Conservation (phyloP, 2,329 filamentous ascomycete species). For the Verticillium klebahnii region DNA sequence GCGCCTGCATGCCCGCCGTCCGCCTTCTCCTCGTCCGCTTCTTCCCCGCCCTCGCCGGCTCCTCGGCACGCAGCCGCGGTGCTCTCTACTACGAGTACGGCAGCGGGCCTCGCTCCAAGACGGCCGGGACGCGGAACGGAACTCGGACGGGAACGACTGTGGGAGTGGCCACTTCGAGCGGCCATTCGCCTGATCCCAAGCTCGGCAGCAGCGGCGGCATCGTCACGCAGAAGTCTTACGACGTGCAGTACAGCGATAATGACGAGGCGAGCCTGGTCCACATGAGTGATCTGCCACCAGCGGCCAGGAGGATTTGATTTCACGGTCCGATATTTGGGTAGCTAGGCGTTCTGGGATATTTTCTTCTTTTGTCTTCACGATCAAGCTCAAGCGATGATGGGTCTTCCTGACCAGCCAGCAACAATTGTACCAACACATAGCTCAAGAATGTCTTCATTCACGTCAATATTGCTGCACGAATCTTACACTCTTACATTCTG, state of each 20-base stretch:
- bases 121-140: background rate
- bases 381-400: background rate
- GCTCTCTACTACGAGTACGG: slow-evolving; percentile 9
- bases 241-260: slow-evolving; percentile 24
- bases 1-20: slow-evolving; percentile 26
- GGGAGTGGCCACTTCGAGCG: background rate
- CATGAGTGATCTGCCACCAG: slow-evolving; percentile 17
- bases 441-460: background rate
- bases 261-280: slow-evolving; percentile 27
- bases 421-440: background rate
- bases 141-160: background rate
- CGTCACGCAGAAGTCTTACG: slow-evolving; percentile 26
- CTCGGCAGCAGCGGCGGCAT: slow-evolving; percentile 16
- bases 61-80: slow-evolving; percentile 10
- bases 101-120: slow-evolving; percentile 5
- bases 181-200: background rate
- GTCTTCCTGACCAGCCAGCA: background rate
- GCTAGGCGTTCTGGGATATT: background rate
- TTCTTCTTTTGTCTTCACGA: background rate
- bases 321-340: background rate
- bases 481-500: too few relatives aligned
- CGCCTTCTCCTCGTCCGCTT: slow-evolving; percentile 23
- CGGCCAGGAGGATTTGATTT: background rate
- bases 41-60: slow-evolving; percentile 20
- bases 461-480: background rate